Evolutionary conservation across 148 eudicot species (phyloP).

Genomic region (Diospyros lotus): DNA sequence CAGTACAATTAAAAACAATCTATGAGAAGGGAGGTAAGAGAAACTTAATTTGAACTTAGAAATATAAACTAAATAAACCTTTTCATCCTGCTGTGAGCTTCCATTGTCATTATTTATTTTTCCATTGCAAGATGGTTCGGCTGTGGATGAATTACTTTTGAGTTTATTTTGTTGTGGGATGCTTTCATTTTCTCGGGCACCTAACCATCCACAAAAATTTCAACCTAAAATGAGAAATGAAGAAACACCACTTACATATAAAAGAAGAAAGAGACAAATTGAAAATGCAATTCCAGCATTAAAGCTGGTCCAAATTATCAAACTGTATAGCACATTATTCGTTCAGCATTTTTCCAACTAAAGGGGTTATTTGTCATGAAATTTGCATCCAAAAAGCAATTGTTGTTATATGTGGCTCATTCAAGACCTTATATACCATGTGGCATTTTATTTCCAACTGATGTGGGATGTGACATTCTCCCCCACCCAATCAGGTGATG

Average conservation of each 20-base stretch:
- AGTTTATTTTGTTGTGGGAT: slow-evolving; percentile 18
- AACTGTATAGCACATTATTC: slow-evolving; percentile 6
- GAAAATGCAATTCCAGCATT: neutral
- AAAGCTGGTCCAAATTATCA: neutral
- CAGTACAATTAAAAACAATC: slow-evolving; percentile 12
- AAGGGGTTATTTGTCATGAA: too few relatives aligned
- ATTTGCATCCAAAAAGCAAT: too few relatives aligned
- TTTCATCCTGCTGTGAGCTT: slow-evolving; percentile 40
- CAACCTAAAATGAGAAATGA: neutral
- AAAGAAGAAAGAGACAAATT: neutral
- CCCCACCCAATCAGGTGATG: too few relatives aligned
- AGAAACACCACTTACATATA: neutral
- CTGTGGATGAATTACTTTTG: slow-evolving; percentile 17
- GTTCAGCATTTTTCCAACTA: neutral
- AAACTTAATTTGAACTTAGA: neutral
- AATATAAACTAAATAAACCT: slow-evolving; percentile 36
- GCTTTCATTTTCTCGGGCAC: slow-evolving; percentile 20
- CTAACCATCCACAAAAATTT: slow-evolving; percentile 19
- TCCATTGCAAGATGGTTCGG: slow-evolving; percentile 24
- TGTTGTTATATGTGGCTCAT: too few relatives aligned
- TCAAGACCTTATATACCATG: too few relatives aligned
- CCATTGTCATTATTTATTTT: slow-evolving; percentile 26
- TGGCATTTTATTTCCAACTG: too few relatives aligned
- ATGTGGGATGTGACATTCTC: too few relatives aligned
- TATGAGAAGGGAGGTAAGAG: neutral